phyloP scores from a whole-genome alignment of 148 eudicot genomes.

The Vaccinium vitisidaea region DNA sequence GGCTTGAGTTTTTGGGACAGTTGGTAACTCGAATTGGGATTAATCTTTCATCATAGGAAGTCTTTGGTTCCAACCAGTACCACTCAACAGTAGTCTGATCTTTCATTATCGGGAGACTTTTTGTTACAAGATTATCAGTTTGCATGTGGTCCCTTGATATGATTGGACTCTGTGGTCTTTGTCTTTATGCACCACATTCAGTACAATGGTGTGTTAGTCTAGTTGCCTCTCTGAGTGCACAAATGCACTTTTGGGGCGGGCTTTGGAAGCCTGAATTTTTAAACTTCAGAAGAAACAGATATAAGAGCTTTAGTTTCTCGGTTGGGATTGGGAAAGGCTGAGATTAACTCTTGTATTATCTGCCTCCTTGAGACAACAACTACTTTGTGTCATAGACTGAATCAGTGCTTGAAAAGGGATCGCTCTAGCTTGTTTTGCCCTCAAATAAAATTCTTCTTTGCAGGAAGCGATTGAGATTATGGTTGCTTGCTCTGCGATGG shows the following conservation, averaged over 20 bases:
- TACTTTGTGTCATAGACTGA: neutral
- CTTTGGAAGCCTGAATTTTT: neutral
- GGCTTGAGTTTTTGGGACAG: neutral
- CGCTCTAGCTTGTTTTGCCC: neutral
- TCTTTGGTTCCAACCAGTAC: neutral
- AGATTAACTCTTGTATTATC: neutral
- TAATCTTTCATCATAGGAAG: neutral
- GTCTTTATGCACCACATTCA: neutral
- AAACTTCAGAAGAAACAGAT: neutral
- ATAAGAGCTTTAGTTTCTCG: neutral
- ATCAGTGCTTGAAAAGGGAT: neutral
- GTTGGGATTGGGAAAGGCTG: slow-evolving; percentile 7
- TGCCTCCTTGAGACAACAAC: neutral
- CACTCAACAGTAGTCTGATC: neutral
- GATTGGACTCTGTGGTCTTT: neutral
- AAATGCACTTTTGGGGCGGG: neutral
- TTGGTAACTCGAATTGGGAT: neutral
- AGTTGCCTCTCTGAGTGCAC: neutral
- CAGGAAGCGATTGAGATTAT: slow-evolving; percentile 93
- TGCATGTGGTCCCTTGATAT: neutral
- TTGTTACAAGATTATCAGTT: neutral
- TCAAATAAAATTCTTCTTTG: slow-evolving; percentile 8
- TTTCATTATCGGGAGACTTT: neutral
- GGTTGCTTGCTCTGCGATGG: slow-evolving; percentile 97
- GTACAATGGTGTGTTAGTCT: neutral